Evolutionary conservation across 1,139 yeast species (phyloP).

Genomic region (Hyphopichia pseudoburtonii): DNA sequence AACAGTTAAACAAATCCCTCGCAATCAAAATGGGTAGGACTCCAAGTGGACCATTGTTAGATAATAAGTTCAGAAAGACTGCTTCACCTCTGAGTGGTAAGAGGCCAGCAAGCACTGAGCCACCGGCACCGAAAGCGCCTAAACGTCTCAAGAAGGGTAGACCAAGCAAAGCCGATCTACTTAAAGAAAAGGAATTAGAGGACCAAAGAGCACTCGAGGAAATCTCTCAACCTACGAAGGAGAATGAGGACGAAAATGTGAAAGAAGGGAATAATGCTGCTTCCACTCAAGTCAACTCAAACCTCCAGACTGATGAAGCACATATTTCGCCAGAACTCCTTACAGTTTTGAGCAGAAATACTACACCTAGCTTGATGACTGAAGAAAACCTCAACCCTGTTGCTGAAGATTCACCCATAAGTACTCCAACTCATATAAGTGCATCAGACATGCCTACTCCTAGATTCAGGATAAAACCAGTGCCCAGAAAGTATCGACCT

Average conservation of each 20-base stretch:
- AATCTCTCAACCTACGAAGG: not conserved
- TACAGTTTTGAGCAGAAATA: too few relatives aligned
- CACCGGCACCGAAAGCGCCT: not conserved
- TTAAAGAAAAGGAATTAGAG: constrained; percentile 1
- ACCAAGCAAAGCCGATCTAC: constrained; percentile 3
- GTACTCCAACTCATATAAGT: not conserved
- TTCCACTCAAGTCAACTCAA: too few relatives aligned
- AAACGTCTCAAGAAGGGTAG: constrained; percentile 10
- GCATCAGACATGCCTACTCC: constrained; percentile 1
- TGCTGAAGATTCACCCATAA: too few relatives aligned
- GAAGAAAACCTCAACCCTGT: too few relatives aligned
- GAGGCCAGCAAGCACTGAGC: too few relatives aligned
- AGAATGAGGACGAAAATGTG: too few relatives aligned
- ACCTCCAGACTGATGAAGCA: too few relatives aligned
- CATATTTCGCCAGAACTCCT: too few relatives aligned
- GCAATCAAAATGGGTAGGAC: not conserved
- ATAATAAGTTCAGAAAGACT: constrained; percentile 8
- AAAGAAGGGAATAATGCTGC: too few relatives aligned
- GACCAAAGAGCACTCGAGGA: constrained; percentile 3
- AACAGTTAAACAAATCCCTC: not conserved
- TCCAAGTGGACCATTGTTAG: constrained; percentile 3
- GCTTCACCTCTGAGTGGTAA: too few relatives aligned
- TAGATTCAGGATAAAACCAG: not conserved
- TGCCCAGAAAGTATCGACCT: not conserved
- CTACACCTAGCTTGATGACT: too few relatives aligned